Percentiles rank a stretch among this genome's conserved stretches.
Conservation (phyloP, 768 basidiomycete genomes). For the Naganishia vaughanmartiniae region DNA sequence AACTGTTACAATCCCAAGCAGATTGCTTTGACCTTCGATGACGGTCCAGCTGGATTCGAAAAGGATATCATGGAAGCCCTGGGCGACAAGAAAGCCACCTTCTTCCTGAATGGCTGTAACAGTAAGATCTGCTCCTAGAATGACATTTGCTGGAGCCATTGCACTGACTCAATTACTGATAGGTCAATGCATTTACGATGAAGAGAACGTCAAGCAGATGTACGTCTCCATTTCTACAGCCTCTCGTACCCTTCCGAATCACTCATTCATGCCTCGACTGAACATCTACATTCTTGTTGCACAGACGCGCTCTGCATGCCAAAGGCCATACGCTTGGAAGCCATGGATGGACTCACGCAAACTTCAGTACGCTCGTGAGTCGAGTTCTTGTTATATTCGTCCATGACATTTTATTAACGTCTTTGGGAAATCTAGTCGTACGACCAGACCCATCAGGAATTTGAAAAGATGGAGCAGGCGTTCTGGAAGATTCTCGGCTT, state of each 20-base stretch:
- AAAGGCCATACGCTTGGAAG: not conserved
- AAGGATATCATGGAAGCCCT: not conserved
- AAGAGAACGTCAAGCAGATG: not conserved
- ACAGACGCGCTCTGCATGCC: not conserved
- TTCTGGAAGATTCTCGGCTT: not conserved
- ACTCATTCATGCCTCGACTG: too few species aligned
- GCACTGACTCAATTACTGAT: not conserved
- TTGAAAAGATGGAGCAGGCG: not conserved
- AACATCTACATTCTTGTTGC: not conserved
- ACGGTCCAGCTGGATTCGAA: not conserved
- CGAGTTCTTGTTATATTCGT: not conserved
- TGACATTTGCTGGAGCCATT: not conserved
- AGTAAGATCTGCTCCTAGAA: not conserved
- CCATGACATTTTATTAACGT: not conserved
- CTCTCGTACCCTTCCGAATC: not conserved
- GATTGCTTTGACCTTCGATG: constrained; percentile 7
- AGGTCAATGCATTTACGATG: constrained; percentile 10
- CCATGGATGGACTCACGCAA: constrained; percentile 2
- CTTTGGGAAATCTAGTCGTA: not conserved
- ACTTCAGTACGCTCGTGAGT: not conserved
- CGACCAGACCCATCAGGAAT: not conserved
- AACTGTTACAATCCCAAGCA: not conserved
- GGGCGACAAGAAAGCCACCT: not conserved
- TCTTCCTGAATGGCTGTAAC: constrained; percentile 11
- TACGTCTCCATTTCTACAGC: not conserved